Evolutionary conservation across 2,329 filamentous ascomycete genomes (phyloP).

Genomic region (Colletotrichum tropicale): DNA sequence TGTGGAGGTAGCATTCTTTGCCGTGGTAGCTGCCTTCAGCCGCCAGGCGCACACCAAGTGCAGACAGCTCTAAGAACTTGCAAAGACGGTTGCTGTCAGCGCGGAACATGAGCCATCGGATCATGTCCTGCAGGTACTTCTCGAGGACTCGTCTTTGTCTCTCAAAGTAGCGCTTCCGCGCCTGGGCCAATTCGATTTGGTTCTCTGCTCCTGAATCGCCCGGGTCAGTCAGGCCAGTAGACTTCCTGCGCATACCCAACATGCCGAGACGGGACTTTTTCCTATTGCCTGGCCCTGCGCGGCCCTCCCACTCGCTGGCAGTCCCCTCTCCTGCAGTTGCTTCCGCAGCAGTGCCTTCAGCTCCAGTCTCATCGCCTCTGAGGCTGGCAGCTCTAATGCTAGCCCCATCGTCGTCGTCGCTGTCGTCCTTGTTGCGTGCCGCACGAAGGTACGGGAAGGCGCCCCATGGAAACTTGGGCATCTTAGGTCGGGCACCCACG

Average conservation of each 20-base stretch:
- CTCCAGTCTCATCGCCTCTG: constrained; percentile 48
- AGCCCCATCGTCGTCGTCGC: constrained; percentile 63
- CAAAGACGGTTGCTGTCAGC: constrained; percentile 95
- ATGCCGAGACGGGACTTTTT: constrained; percentile 59
- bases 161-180: constrained; percentile 71
- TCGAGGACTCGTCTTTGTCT: constrained; percentile 86
- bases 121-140: constrained; percentile 90
- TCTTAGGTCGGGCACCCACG: constrained; percentile 71
- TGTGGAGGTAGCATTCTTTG: constrained; percentile 93
- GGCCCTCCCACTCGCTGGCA: constrained; percentile 35
- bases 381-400: constrained; percentile 31
- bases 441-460: constrained; percentile 90
- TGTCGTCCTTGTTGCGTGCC: constrained; percentile 80
- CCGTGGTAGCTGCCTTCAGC: constrained; percentile 97
- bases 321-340: constrained; percentile 62
- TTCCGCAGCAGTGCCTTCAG: constrained; percentile 38
- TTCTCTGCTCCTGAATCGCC: constrained; percentile 44
- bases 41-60: constrained; percentile 89
- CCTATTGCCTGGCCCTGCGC: constrained; percentile 27
- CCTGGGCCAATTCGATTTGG: constrained; percentile 44
- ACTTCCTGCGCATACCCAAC: constrained; percentile 58
- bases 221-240: constrained; percentile 53
- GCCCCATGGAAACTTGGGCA: constrained; percentile 88
- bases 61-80: constrained; percentile 94
- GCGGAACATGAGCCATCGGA: constrained; percentile 95